Conservation (phyloP, 208 protist genomes). For the Vickermania ingenoplastis region DNA sequence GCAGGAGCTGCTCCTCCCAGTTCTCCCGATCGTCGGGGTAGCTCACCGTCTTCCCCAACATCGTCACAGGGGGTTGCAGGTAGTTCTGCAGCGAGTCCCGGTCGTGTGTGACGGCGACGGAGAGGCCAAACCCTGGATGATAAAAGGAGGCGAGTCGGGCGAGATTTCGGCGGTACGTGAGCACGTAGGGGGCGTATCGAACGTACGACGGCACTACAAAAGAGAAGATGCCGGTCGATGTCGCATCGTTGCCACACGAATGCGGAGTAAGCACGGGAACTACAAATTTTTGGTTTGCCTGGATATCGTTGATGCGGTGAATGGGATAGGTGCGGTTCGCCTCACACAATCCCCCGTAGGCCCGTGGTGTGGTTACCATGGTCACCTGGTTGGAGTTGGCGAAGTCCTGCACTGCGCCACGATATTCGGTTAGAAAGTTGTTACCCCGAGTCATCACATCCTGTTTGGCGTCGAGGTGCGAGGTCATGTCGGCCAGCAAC, state of each 20-base stretch:
- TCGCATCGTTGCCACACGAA: conserved; percentile 1
- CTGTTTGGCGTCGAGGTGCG: background rate
- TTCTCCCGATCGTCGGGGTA: background rate
- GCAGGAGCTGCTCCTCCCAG: background rate
- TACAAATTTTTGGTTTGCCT: background rate
- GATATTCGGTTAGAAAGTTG: conserved; percentile 1
- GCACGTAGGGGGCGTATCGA: background rate
- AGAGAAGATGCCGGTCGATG: background rate
- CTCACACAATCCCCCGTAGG: background rate
- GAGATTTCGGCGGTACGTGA: background rate
- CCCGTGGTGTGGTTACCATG: background rate
- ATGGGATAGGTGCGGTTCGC: background rate
- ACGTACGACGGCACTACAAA: background rate
- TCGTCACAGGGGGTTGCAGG: background rate
- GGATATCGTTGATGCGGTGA: background rate
- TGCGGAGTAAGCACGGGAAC: background rate
- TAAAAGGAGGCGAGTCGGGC: background rate
- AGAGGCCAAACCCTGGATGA: background rate
- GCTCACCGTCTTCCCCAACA: background rate
- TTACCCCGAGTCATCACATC: background rate
- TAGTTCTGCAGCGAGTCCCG: background rate
- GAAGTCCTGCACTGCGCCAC: background rate
- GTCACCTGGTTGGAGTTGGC: background rate
- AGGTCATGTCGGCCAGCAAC: background rate
- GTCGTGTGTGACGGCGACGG: conserved; percentile 1